Conservation (phyloP, 441 rosid genomes). For the Pelargonium australe region DNA sequence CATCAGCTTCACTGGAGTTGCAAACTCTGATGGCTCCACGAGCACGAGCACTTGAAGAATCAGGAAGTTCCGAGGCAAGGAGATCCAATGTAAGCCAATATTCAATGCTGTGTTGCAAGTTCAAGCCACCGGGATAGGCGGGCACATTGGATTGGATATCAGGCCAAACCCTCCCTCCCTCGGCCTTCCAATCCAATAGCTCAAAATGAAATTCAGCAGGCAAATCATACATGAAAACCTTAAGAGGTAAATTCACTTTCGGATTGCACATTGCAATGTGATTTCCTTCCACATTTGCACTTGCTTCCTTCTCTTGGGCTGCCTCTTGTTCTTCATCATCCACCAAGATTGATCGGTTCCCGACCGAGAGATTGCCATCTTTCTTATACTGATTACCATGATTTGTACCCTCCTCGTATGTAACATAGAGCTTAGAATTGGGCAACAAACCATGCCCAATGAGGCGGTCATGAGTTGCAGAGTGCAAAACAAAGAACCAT, state of each 20-base stretch:
- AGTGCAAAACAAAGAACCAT: conserved; percentile 67
- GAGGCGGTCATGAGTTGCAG: conserved; percentile 39
- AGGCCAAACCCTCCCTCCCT: conserved; percentile 60
- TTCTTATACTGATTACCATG: conserved; percentile 14
- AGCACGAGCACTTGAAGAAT: conserved; percentile 31
- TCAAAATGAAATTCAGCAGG: conserved; percentile 90
- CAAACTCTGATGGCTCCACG: conserved; percentile 56
- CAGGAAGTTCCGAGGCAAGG: conserved; percentile 49
- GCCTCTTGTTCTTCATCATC: conserved; percentile 22
- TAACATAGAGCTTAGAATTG: conserved; percentile 24
- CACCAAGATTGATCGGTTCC: conserved; percentile 24
- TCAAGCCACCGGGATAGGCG: conserved; percentile 79
- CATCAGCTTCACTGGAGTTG: conserved; percentile 57
- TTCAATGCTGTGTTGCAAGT: conserved; percentile 87
- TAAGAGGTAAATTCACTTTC: conserved; percentile 13
- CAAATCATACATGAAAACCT: conserved; percentile 80
- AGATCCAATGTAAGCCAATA: conserved; percentile 93
- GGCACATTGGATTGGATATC: conserved; percentile 42
- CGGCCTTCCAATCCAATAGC: conserved; percentile 65
- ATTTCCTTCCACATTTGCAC: conserved; percentile 2
- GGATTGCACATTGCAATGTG: conserved; percentile 23
- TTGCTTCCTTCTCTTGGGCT: conserved; percentile 4
- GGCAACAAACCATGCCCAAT: conserved; percentile 33
- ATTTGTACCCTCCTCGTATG: conserved; percentile 25
- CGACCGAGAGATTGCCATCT: conserved; percentile 24